Conservation (phyloP, 257 asterid genomes). For the Nicotiana paniculata region DNA sequence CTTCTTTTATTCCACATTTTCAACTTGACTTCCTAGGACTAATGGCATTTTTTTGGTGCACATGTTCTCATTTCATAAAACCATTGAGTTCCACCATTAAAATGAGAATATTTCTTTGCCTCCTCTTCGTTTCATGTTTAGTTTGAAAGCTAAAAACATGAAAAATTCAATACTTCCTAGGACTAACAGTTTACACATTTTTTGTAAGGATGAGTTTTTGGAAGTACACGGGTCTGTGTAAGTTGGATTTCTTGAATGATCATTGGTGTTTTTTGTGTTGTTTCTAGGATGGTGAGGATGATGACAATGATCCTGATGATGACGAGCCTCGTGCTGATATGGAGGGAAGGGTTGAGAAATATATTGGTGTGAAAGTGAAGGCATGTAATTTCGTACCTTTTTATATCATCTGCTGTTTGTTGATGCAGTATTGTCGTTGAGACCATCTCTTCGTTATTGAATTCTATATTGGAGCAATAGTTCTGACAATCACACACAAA, state of each 20-base stretch:
- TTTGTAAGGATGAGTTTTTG: neutral
- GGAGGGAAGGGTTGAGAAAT: conserved; percentile 95
- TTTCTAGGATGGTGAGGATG: conserved; percentile 71
- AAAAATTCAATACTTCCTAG: no score
- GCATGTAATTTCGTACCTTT: conserved; percentile 25
- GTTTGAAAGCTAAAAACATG: neutral
- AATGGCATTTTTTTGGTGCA: neutral
- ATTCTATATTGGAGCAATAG: neutral
- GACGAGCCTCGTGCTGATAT: conserved; percentile 68
- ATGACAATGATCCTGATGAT: conserved; percentile 72
- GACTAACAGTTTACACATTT: neutral
- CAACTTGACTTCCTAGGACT: neutral
- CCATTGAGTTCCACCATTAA: neutral
- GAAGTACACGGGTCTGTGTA: neutral
- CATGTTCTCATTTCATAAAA: neutral
- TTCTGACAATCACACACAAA: neutral
- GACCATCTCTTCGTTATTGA: neutral
- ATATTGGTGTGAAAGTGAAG: conserved; percentile 97
- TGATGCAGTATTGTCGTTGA: neutral
- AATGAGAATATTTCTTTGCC: neutral
- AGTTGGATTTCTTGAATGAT: neutral
- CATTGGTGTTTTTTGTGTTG: neutral
- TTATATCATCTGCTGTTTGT: conserved; percentile 3
- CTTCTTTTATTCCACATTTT: neutral
- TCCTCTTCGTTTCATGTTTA: neutral